Conservation (phyloP, 2,329 filamentous ascomycete species). For the Colletotrichum godetiae region DNA sequence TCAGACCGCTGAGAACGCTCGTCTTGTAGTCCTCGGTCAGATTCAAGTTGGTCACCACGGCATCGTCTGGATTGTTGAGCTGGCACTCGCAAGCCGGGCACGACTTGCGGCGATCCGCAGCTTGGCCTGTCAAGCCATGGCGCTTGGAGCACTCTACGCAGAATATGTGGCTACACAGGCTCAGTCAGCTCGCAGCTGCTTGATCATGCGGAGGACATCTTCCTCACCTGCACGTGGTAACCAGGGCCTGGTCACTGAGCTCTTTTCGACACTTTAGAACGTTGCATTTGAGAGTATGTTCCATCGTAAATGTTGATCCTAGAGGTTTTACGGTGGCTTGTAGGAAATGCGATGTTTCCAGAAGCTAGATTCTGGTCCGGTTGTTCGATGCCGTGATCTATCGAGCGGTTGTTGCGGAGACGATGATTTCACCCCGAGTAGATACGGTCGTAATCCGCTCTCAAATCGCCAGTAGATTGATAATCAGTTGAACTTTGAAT, state of each 20-base stretch:
- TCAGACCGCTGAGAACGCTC: slow-evolving; percentile 84
- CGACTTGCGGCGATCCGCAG: slow-evolving; percentile 59
- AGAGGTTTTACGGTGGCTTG: neutral
- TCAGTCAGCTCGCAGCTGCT: neutral
- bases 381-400: too few species aligned
- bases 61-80: slow-evolving; percentile 80
- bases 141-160: slow-evolving; percentile 79
- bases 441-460: neutral
- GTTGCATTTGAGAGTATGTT: slow-evolving; percentile 83
- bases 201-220: neutral
- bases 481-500: neutral
- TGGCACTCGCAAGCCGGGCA: slow-evolving; percentile 83
- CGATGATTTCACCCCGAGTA: neutral
- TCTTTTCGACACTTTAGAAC: slow-evolving; percentile 78
- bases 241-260: slow-evolving; percentile 78
- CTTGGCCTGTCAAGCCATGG: slow-evolving; percentile 69
- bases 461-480: neutral
- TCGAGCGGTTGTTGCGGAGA: neutral
- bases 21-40: slow-evolving; percentile 92
- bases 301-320: slow-evolving; percentile 63
- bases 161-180: slow-evolving; percentile 73
- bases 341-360: neutral
- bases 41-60: slow-evolving; percentile 76
- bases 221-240: slow-evolving; percentile 86
- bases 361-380: neutral